Conservation (phyloP, 2,329 filamentous ascomycete genomes). For the Ilyonectria mors-panacis region DNA sequence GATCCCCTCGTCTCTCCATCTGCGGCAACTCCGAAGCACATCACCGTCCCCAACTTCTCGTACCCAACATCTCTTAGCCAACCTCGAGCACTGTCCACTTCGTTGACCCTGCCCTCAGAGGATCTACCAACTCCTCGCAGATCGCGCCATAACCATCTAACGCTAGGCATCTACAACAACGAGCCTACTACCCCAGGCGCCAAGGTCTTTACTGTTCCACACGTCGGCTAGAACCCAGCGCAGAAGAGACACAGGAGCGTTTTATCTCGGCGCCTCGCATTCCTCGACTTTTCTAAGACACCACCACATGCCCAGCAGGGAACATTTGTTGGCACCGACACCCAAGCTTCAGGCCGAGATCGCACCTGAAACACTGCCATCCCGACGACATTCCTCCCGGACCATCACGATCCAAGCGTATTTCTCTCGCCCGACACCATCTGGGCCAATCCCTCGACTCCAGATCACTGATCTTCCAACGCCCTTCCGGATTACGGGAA, state of each 20-base stretch:
- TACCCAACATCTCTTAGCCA: slow-evolving; percentile 38
- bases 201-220: neutral
- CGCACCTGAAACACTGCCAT: slow-evolving; percentile 16
- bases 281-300: slow-evolving; percentile 7
- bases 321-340: neutral
- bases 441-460: slow-evolving; percentile 6
- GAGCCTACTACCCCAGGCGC: neutral
- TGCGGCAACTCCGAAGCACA: neutral
- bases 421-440: slow-evolving; percentile 10
- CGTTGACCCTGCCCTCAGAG: neutral
- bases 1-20: slow-evolving; percentile 5
- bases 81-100: slow-evolving; percentile 4
- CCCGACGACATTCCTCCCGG: slow-evolving; percentile 8
- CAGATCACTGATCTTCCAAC: neutral
- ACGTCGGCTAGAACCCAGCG: slow-evolving; percentile 25
- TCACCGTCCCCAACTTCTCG: slow-evolving; percentile 41
- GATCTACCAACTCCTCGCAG: neutral
- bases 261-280: slow-evolving; percentile 18
- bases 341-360: slow-evolving; percentile 1
- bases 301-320: slow-evolving; percentile 1
- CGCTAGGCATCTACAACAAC: neutral
- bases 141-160: neutral
- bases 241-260: slow-evolving; percentile 22
- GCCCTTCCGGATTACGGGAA: neutral
- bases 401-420: slow-evolving; percentile 1